Evolutionary conservation across 805 yeast species (phyloP).

Genomic region (Candida nitratophila): DNA sequence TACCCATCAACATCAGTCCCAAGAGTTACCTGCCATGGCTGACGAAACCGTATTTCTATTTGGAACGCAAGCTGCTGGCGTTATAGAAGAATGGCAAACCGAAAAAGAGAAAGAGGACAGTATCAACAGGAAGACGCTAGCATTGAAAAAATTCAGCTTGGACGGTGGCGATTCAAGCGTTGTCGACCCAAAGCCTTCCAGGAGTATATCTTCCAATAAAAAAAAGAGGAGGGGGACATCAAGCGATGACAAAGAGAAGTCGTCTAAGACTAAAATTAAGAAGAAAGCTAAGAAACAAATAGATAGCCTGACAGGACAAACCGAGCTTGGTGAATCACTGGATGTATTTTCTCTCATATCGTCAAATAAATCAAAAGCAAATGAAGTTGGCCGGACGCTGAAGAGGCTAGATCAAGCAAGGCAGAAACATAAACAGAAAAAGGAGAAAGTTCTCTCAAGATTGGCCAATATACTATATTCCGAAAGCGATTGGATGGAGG

Average conservation of each 20-base stretch:
- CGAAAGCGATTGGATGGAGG: neutral
- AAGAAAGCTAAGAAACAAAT: too few species aligned
- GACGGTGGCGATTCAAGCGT: too few species aligned
- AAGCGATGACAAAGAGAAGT: too few species aligned
- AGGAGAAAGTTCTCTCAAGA: conserved; percentile 3
- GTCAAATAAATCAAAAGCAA: neutral
- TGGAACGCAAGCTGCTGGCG: conserved; percentile 18
- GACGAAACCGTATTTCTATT: conserved; percentile 6
- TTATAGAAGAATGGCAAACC: conserved; percentile 15
- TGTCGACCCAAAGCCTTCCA: too few species aligned
- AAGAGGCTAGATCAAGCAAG: conserved; percentile 17
- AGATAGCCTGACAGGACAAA: too few species aligned
- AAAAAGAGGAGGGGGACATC: too few species aligned
- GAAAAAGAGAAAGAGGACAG: conserved; percentile 2
- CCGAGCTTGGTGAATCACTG: too few species aligned
- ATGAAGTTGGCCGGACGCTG: conserved; percentile 6
- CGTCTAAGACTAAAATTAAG: too few species aligned
- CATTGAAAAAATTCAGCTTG: neutral
- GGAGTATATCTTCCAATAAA: too few species aligned
- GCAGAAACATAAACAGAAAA: conserved; percentile 2
- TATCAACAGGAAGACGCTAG: conserved; percentile 1
- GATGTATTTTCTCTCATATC: neutral
- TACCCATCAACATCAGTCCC: neutral
- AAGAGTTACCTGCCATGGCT: neutral
- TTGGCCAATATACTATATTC: neutral